These are phyloP conservation scores for Linnemannia zychae DNA, from an alignment of 192 early-diverging fungal species.

Conservation along the genomic window DNA sequence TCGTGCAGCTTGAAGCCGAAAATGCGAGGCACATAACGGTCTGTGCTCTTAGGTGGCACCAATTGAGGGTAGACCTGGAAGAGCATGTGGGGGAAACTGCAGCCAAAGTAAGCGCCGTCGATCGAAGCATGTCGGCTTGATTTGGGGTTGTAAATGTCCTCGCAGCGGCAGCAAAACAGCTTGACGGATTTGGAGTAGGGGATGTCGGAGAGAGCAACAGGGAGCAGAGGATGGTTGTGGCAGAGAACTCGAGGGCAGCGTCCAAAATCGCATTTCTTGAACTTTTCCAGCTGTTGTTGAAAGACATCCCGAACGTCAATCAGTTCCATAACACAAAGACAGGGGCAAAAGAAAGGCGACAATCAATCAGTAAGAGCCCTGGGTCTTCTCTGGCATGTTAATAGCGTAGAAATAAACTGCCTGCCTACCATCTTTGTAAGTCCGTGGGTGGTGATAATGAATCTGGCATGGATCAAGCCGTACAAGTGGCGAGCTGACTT, in stretches of 20 bases:
- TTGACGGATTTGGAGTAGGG: constrained; percentile 90
- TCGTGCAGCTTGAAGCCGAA: constrained; percentile 98
- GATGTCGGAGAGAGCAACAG: constrained; percentile 90
- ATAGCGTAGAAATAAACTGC: not conserved
- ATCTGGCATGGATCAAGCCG: constrained; percentile 98
- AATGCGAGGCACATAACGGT: constrained; percentile 95
- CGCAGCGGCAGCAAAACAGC: constrained; percentile 96
- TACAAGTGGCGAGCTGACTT: constrained; percentile 93
- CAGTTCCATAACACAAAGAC: not conserved
- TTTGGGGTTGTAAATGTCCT: constrained; percentile 96
- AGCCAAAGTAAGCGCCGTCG: constrained; percentile 98
- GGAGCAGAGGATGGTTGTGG: constrained; percentile 89
- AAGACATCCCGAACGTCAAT: not conserved
- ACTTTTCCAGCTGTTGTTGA: constrained; percentile 82
- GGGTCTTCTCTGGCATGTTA: not conserved
- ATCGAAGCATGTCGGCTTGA: constrained; percentile 86
- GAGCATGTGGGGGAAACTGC: constrained; percentile 96
- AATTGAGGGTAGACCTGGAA: constrained; percentile 92
- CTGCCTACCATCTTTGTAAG: constrained; percentile 89
- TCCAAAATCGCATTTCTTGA: constrained; percentile 94
- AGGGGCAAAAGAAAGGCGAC: not conserved
- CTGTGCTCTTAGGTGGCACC: constrained; percentile 80
- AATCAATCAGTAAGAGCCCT: not conserved
- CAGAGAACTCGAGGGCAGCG: constrained; percentile 97
- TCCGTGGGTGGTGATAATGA: constrained; percentile 92